A percentile compares a stretch with the other conserved stretches of the same genome.
Conservation (phyloP, 495 filamentous ascomycete genomes). For the Neurospora tetrasperma region DNA sequence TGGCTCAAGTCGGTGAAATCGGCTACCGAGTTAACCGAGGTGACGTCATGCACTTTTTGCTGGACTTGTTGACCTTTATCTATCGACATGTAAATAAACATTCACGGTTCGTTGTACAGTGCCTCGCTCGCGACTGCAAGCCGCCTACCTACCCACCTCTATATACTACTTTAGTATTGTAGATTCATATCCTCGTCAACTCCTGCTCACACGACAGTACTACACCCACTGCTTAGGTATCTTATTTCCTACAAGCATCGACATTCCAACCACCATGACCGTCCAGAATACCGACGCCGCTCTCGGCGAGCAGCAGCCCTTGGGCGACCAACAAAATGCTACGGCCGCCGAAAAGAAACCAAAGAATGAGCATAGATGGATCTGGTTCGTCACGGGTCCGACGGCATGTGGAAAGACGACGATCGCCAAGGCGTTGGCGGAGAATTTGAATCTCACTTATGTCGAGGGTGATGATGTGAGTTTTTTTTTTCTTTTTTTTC, state of each 20-base stretch:
- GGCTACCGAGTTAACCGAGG: neutral
- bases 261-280: too few relatives aligned
- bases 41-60: neutral
- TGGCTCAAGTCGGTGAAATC: neutral
- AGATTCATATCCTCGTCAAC: too few relatives aligned
- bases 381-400: constrained; percentile 24
- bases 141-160: neutral
- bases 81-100: neutral
- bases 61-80: neutral
- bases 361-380: constrained; percentile 10
- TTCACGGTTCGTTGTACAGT: neutral
- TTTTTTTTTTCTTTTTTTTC: neutral
- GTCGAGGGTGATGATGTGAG: constrained; percentile 42
- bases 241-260: neutral
- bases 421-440: constrained; percentile 19
- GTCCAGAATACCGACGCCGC: too few relatives aligned
- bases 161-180: too few relatives aligned
- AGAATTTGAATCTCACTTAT: constrained; percentile 22
- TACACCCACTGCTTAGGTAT: neutral
- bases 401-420: constrained; percentile 24
- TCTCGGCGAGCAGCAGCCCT: too few relatives aligned
- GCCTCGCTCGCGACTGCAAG: neutral
- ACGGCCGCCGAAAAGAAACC: neutral
- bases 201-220: too few relatives aligned
- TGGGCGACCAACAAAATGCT: neutral